Conservation (phyloP, 2,329 filamentous ascomycete genomes). For the Ophiostoma sp. region DNA sequence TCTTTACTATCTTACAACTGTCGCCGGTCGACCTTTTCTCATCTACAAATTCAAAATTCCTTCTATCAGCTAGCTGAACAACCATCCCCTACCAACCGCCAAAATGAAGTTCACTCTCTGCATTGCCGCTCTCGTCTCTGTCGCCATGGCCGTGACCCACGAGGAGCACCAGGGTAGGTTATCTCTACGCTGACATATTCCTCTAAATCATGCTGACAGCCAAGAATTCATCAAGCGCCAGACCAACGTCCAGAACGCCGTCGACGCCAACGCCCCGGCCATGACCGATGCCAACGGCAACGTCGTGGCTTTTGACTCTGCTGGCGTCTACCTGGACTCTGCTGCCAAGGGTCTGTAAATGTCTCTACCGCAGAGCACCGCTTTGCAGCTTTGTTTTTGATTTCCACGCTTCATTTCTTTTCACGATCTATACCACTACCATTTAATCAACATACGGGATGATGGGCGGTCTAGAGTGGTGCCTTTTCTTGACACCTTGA, state of each 20-base stretch:
- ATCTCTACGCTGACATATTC: not conserved
- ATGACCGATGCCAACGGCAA: constrained; percentile 45
- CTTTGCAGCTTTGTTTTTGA: not conserved
- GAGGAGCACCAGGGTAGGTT: constrained; percentile 29
- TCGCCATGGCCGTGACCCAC: constrained; percentile 39
- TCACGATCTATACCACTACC: not conserved
- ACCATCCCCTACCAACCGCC: constrained; percentile 29
- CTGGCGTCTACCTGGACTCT: constrained; percentile 39
- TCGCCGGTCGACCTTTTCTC: constrained; percentile 48
- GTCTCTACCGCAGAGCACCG: not conserved
- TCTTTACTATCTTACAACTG: constrained; percentile 25
- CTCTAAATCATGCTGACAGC: not conserved
- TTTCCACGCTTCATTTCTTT: not conserved
- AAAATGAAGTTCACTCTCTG: constrained; percentile 51
- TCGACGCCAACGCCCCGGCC: constrained; percentile 38
- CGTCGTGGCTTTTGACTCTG: constrained; percentile 42
- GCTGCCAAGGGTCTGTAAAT: constrained; percentile 3
- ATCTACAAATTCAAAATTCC: constrained; percentile 11
- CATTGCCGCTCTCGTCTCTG: constrained; percentile 43
- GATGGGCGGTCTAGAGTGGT: constrained; percentile 4
- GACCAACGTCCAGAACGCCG: constrained; percentile 26
- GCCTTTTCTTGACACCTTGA: not conserved
- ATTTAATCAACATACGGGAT: not conserved
- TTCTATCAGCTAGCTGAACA: constrained; percentile 6
- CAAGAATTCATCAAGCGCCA: constrained; percentile 22